Conservation (phyloP, 2,329 filamentous ascomycete species). For the Talaromyces islandicus region DNA sequence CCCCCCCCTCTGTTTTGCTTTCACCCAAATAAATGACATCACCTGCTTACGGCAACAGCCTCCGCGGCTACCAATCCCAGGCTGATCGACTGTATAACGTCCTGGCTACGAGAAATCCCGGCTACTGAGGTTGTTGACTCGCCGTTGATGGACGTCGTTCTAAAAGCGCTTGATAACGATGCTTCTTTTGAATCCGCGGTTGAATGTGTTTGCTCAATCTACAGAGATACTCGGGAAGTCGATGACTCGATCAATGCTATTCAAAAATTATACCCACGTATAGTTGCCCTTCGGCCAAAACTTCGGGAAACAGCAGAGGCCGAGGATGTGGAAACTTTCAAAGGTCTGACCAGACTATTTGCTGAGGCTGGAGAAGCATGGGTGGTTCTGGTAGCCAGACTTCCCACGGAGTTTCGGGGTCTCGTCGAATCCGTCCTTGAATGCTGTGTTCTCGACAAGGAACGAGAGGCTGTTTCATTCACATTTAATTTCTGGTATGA, state of each 20-base stretch:
- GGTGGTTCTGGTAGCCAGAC: conserved; percentile 83
- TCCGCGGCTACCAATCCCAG: conserved; percentile 79
- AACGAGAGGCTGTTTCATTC: conserved; percentile 83
- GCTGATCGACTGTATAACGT: conserved; percentile 90
- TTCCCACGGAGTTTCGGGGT: conserved; percentile 73
- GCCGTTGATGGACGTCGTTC: conserved; percentile 72
- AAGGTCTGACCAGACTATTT: conserved; percentile 83
- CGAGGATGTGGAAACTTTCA: conserved; percentile 80
- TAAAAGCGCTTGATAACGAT: conserved; percentile 70
- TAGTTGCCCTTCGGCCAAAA: conserved; percentile 70
- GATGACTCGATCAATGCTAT: conserved; percentile 83
- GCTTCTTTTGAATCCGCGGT: conserved; percentile 79
- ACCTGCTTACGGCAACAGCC: conserved; percentile 42
- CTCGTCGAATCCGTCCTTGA: conserved; percentile 90
- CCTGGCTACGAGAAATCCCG: conserved; percentile 91
- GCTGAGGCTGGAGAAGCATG: conserved; percentile 90
- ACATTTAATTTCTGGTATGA: conserved; percentile 99
- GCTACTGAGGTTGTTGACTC: conserved; percentile 77
- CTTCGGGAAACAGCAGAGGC: conserved; percentile 69
- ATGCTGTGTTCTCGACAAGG: conserved; percentile 78
- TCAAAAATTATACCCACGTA: conserved; percentile 70
- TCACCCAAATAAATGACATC: neutral
- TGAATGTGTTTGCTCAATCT: conserved; percentile 87
- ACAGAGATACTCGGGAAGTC: conserved; percentile 86
- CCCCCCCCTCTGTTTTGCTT: neutral